Conservation (phyloP, 805 yeast genomes). For the Metahyphopichia silvanorum region DNA sequence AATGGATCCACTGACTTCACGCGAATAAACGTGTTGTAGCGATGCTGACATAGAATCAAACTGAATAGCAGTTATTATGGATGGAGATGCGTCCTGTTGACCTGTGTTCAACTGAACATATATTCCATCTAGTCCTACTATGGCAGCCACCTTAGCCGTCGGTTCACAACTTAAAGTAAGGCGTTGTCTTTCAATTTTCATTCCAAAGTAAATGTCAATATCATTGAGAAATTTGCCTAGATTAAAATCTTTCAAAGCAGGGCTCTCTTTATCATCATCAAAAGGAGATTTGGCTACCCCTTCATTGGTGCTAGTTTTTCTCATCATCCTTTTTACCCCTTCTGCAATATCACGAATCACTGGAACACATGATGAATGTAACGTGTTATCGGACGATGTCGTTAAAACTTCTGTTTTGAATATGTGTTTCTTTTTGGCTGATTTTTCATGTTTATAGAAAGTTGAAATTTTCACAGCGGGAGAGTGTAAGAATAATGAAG, state of each 20-base stretch:
- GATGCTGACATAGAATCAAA: slow-evolving; percentile 63
- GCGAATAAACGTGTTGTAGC: slow-evolving; percentile 85
- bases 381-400: slow-evolving; percentile 66
- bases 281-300: neutral
- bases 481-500: slow-evolving; percentile 60
- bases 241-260: slow-evolving; percentile 31
- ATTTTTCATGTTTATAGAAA: slow-evolving; percentile 45
- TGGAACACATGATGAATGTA: slow-evolving; percentile 78
- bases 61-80: slow-evolving; percentile 42
- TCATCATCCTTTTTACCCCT: slow-evolving; percentile 48
- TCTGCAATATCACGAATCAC: slow-evolving; percentile 58
- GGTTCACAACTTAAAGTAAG: slow-evolving; percentile 88
- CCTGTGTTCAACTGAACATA: slow-evolving; percentile 55
- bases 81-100: slow-evolving; percentile 31
- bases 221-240: slow-evolving; percentile 42
- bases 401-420: slow-evolving; percentile 54
- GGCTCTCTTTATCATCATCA: slow-evolving; percentile 1
- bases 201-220: slow-evolving; percentile 58
- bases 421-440: slow-evolving; percentile 38
- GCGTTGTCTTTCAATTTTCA: slow-evolving; percentile 70
- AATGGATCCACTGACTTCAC: slow-evolving; percentile 81
- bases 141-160: slow-evolving; percentile 86
- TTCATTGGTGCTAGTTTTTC: slow-evolving; percentile 9
- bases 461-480: slow-evolving; percentile 67
- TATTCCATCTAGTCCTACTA: slow-evolving; percentile 70